Percentiles rank a stretch among this genome's conserved stretches.
Evolutionary conservation across 2,329 filamentous ascomycete species (phyloP).

Genomic region (Chaetomium sp.): DNA sequence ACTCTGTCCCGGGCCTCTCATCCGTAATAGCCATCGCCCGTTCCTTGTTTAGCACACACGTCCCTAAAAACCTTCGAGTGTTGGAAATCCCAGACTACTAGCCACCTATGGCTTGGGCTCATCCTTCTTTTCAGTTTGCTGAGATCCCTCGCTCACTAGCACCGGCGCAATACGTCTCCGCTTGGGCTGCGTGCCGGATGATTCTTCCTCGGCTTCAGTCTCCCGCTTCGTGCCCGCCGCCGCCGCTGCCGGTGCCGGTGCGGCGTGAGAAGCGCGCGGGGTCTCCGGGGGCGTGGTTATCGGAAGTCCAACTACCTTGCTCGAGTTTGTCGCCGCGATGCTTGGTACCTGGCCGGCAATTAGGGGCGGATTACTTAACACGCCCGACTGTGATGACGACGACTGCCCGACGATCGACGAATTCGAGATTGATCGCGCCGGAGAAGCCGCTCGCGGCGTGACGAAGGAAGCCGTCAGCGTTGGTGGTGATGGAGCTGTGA

Average conservation of each 20-base stretch:
- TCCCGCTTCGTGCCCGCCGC: conserved; percentile 49
- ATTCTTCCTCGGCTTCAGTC: conserved; percentile 47
- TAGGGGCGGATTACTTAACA: conserved; percentile 72
- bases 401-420: conserved; percentile 69
- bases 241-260: conserved; percentile 28
- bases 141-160: conserved; percentile 35
- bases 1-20: no score
- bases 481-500: conserved; percentile 51
- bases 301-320: conserved; percentile 57
- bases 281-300: conserved; percentile 89
- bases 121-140: not conserved
- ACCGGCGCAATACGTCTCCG: conserved; percentile 66
- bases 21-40: no score
- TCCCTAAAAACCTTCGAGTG: not conserved
- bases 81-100: not conserved
- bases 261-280: conserved; percentile 57
- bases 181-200: conserved; percentile 48
- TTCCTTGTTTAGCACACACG: not conserved
- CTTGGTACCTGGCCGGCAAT: conserved; percentile 71
- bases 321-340: conserved; percentile 67
- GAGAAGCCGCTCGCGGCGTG: conserved; percentile 65
- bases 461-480: conserved; percentile 48
- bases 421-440: conserved; percentile 76
- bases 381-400: conserved; percentile 40
- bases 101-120: conserved; percentile 3